A percentile compares a stretch with the other conserved stretches of the same genome.
Conservation (phyloP, 2,329 filamentous ascomycete genomes). For the Didymella lethalis region DNA sequence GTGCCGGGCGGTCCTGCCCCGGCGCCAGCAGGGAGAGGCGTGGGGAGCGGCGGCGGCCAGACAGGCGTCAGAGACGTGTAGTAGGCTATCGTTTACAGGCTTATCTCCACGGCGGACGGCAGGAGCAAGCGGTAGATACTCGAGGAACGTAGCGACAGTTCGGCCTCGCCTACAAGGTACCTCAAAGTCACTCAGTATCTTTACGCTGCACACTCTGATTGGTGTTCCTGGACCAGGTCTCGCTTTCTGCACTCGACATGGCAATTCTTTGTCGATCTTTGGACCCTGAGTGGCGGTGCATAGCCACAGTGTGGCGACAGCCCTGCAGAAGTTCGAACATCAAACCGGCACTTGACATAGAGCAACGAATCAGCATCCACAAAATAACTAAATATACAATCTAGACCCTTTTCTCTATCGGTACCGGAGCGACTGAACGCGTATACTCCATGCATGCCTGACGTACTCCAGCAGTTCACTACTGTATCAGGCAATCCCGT, state of each 20-base stretch:
- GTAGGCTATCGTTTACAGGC: not conserved
- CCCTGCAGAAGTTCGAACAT: not conserved
- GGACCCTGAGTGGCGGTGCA: constrained; percentile 24
- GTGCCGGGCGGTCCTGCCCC: constrained; percentile 33
- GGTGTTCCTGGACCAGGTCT: constrained; percentile 32
- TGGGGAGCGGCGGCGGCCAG: constrained; percentile 32
- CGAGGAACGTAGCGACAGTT: not conserved
- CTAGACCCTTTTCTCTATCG: constrained; percentile 9
- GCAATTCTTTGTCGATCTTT: constrained; percentile 28
- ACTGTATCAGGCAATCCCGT: not conserved
- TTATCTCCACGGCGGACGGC: not conserved
- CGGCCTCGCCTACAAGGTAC: constrained; percentile 9
- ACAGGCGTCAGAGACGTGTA: constrained; percentile 49
- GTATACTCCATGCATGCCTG: constrained; percentile 14
- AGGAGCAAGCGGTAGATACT: not conserved
- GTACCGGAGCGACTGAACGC: constrained; percentile 1
- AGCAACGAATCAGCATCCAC: constrained; percentile 11
- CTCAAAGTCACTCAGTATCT: not conserved
- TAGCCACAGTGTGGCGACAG: constrained; percentile 20
- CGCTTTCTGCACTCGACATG: not conserved
- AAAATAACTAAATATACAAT: constrained; percentile 10
- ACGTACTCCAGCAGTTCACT: constrained; percentile 15
- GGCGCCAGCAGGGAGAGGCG: constrained; percentile 33
- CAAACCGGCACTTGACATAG: not conserved
- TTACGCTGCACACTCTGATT: constrained; percentile 27